Conservation (phyloP, 345 rosid species). For the Triadica sebifera region DNA sequence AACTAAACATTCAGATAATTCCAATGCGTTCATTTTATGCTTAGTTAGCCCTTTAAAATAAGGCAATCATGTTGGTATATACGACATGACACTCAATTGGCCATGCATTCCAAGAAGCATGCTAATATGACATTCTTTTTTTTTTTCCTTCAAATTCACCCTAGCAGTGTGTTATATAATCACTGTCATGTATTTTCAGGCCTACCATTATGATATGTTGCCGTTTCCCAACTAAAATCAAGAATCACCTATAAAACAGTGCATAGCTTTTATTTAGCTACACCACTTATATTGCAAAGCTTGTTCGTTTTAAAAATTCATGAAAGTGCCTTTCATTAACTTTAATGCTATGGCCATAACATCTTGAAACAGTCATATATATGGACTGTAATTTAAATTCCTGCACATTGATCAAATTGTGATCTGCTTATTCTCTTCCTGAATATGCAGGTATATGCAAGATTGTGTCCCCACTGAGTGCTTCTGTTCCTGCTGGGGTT, state of each 20-base stretch:
- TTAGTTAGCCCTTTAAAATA: neutral
- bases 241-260: neutral
- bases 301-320: neutral
- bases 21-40: neutral
- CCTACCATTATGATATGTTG: neutral
- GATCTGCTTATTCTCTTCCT: neutral
- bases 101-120: neutral
- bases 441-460: constrained; percentile 78
- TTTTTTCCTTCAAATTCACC: neutral
- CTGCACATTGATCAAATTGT: neutral
- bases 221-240: neutral
- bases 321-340: neutral
- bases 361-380: neutral
- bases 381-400: neutral
- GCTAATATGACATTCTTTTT: neutral
- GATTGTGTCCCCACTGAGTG: constrained; percentile 77
- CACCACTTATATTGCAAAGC: neutral
- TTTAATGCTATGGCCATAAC: neutral
- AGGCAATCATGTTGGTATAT: neutral
- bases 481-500: constrained; percentile 90
- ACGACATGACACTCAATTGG: neutral
- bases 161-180: too few relatives aligned
- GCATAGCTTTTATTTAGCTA: too few relatives aligned
- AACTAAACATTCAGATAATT: neutral
- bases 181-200: too few relatives aligned